Base-by-base conservation (phyloP, 2,329 filamentous ascomycete genomes). In the Alternaria rosae region DNA sequence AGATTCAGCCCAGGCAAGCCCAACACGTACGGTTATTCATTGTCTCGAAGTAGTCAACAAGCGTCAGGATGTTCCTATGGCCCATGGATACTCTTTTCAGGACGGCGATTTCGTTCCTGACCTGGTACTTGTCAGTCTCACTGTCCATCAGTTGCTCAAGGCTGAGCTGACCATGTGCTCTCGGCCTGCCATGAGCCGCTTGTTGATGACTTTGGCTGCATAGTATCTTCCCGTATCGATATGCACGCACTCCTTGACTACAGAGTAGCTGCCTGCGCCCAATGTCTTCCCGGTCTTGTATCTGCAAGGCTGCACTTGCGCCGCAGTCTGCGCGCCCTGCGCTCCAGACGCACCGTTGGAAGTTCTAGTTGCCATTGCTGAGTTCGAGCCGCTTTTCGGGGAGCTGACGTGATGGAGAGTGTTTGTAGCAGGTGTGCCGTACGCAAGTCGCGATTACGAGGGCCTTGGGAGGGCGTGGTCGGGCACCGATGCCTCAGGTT, bases 211-310 rank as follows among this genome's bases (percentile, higher is more conserved):
- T 81, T 99, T 99, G 65, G 95, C 94, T 26, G 95, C 95, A 89
- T 98, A 99, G 82, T 97, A 98, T 69, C 94, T 89, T 47, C 94
- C 94, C 0, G 95, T 98, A 73, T 98, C 94, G 75, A 98, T 98
- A 79, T 99, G 95, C 26, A 98, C 94, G 78, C 95, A 99, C 83
- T 99, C 95, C 81, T 98, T 98, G 66, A 99, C 95, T 52, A 98
- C 95, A 38, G 94, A 97, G 82, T 99, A 99, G 59, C 94, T 97
- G 67, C 95, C 95, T 32, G 95, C 94, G 66, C 95, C 95, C 58
- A 99, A 85, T 23, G 95, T 98, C 86, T 99, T 99, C 67, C 95
- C 95, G 7, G 97, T 97, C 84, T 98, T 99, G 86, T 99, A 99
- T 71, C 94, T 89, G 80, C 94, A 99, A 73, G 95, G 94, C 82